Percentiles rank a stretch among this genome's conserved stretches.
phyloP scores from a whole-genome alignment of 2,329 filamentous ascomycete genomes.

The Ascochyta pisi region DNA sequence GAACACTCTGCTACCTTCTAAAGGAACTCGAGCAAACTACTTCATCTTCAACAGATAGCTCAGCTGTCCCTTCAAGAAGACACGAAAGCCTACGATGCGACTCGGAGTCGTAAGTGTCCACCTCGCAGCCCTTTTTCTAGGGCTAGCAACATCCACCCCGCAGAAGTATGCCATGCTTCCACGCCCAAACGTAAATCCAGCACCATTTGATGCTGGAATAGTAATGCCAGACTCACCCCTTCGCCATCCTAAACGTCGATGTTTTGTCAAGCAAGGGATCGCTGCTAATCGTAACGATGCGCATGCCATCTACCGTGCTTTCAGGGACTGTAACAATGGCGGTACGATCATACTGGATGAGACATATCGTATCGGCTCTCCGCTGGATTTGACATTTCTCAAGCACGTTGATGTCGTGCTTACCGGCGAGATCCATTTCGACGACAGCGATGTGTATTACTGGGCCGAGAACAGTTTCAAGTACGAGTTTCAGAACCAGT shows the following conservation, averaged over 20 bases:
- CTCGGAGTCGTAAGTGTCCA: not conserved
- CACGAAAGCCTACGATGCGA: not conserved
- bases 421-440: slow-evolving; percentile 63
- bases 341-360: slow-evolving; percentile 57
- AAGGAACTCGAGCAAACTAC: not conserved
- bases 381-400: slow-evolving; percentile 67
- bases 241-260: slow-evolving; percentile 4
- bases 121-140: not conserved
- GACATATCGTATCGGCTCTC: slow-evolving; percentile 59
- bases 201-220: not conserved
- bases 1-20: not conserved
- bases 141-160: not conserved
- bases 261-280: slow-evolving; percentile 22
- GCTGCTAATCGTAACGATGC: slow-evolving; percentile 51
- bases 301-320: slow-evolving; percentile 56
- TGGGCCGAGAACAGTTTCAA: slow-evolving; percentile 67
- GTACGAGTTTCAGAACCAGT: slow-evolving; percentile 66
- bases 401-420: slow-evolving; percentile 61
- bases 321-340: slow-evolving; percentile 63
- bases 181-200: not conserved
- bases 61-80: not conserved
- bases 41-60: not conserved
- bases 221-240: slow-evolving; percentile 2
- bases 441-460: slow-evolving; percentile 64
- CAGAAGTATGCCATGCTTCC: not conserved